Base-by-base conservation (phyloP, 2,329 filamentous ascomycete genomes). In the Metarhizium anisopliae region DNA sequence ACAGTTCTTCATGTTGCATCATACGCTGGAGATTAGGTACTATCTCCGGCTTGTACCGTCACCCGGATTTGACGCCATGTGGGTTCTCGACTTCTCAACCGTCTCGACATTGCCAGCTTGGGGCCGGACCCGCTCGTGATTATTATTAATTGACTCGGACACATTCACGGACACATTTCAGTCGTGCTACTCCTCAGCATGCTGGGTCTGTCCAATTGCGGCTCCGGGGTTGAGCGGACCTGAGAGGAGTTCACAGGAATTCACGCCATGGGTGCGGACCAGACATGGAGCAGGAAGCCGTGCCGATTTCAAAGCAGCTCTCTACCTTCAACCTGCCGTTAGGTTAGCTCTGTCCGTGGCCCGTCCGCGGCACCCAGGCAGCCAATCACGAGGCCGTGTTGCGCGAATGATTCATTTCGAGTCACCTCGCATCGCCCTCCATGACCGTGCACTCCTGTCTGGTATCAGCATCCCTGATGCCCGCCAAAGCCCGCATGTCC, bases 21-120 rank as follows among this genome's bases (percentile, higher is more conserved):
- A 55, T 40, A 6, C 29, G 49, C 53, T 55, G 53, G 53, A 55
- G 53, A 51, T 51, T 55, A 51, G 47, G 25, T 55, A 55, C 25
- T 25, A 25, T 38, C 53, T 55, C 53, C 49, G 30, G 49, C 47
- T 35, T 7, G 47, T 55, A 5, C 52, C 52, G 51, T 7, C 13
- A n/a, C 6, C 25, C 42, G 6, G 11, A 10, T 25, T 5, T 5
- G 6, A 47, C 43, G 20, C 43, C 43, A 47, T 47, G 47, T 50
- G 47, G 47, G 47, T 35, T 50, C 20, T 10, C 20, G 25, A 25
- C 43, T 25, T 25, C 25, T 25, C 25, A 25, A 25, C 25, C 25
- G 25, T 25, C 25, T 25, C 25, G 25, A 25, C 25, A 50, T 32
- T 50, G 47, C 47, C 47, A 35, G 7, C 32, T 35, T 16, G 32